Base-by-base conservation (phyloP, 208 protist species). In the Trypanosoma mega region DNA sequence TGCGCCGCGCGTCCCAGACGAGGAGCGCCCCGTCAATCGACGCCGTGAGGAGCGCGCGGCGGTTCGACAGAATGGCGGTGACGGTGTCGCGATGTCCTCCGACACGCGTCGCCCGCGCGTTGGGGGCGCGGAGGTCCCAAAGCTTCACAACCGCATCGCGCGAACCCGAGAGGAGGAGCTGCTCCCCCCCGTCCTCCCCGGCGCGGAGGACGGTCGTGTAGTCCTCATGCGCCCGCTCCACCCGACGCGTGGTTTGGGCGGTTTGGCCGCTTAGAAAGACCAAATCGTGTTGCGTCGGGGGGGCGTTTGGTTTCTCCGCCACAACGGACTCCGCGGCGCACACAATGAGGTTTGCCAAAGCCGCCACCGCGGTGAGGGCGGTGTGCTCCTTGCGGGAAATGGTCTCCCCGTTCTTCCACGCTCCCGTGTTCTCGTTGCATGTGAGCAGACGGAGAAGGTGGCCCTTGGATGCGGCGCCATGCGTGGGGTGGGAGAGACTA, bases 1-100 rank as follows among this genome's bases (percentile, higher is more conserved):
- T 71, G n/a, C 52, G 51, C 14, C 89, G 89, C 14, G 70, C 37
- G 53, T 95, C 89, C 83, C 85, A 95, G 33, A 93, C 30, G 6
- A 68, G 37, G 43, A 92, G 56, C 9, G 68, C 74, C 16, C 89
- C 89, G 56, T 92, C 84, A 43, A 95, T 52, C 3, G 74, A 74
- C 9, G 71, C 74, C 1, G 85, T 81, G 16, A 87, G 48, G 33
- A 95, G 59, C 33, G 70, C 59, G 56, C 80, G 85, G n/a, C 74
- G 63, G 9, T 71, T 57, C 3, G 74, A 58, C 31, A 74, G 53
- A 11, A 95, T 61, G n/a, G 76, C 39, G 3, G 73, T 85, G 61
- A 95, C 87, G 56, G 82, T 90, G 62, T 78, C 79, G 9, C 30
- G 60, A 69, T 92, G 85, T 6, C 36, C 27, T 29, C 12, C 34